Evolutionary conservation across 2,329 filamentous ascomycete species (phyloP), one percentile per base, ranked within the genome.

Genomic region (Trichoderma koningiopsis): DNA sequence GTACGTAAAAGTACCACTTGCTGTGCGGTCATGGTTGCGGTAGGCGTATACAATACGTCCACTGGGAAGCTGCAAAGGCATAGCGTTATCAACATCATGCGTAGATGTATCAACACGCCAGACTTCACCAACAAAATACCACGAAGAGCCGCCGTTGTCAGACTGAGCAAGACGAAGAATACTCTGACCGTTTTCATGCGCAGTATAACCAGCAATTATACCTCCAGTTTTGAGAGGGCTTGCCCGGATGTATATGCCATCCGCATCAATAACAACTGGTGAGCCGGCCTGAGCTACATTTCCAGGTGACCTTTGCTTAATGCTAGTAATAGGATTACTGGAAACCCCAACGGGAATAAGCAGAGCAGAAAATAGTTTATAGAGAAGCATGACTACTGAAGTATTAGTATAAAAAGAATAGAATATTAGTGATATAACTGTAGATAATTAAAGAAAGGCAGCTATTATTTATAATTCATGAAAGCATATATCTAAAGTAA

Each of bases 41-140:
- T 77, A 80, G 5, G 81, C 81, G 24, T 76, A 74, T 4, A 83
- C 73, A 52, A 78, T 69, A 40, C 79, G 76, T 5, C 79, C 79
- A 65, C 77, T 76, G 19, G 76, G 72, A 13, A 83, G 75, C 65
- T 74, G 75, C 3, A 81, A 70, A 2, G 76, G 76, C 47, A 79
- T 75, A 24, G 78, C 75, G 57, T 80, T 80, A 70, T 80, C 77
- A 56, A 56, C 43, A 19, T 52, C 61, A 64, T 56, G 47, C 37
- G 52, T 22, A 24, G 61, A 35, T 64, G 61, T 35, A 56, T 53
- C 29, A 22, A 27, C 61, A 16, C 61, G 61, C 16, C 35, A 64
- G 29, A 52, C 61, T 40, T 64, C 61, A 47, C 52, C 61, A 56
- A 64, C 47, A 56, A 64, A 64, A 5, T 64, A 19, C 58, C 58